These are phyloP conservation scores for Lichina pygmaea DNA, from an alignment of 495 filamentous ascomycete species.

Conservation along the genomic window DNA sequence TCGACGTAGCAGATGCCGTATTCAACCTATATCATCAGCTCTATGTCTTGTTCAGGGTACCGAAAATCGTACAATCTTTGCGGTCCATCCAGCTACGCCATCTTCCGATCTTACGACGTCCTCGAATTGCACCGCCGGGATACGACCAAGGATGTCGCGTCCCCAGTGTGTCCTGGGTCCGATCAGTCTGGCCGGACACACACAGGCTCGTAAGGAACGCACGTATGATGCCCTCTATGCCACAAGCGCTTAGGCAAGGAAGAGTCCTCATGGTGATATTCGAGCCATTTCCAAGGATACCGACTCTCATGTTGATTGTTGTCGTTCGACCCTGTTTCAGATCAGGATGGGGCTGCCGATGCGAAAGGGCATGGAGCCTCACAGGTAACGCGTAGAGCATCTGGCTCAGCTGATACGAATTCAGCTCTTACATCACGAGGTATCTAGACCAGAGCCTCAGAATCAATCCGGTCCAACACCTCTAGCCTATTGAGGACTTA, in stretches of 20 bases:
- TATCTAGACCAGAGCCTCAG: conserved; percentile 15
- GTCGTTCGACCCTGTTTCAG: conserved; percentile 16
- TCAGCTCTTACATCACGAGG: conserved; percentile 21
- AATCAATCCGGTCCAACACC: conserved; percentile 3
- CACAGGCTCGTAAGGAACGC: neutral
- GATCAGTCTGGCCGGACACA: neutral
- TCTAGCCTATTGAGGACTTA: conserved; percentile 11
- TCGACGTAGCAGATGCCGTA: conserved; percentile 48
- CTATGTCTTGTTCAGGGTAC: conserved; percentile 4
- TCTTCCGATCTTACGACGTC: conserved; percentile 28
- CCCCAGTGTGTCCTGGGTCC: conserved; percentile 12
- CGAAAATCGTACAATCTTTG: conserved; percentile 26
- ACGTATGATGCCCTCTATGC: conserved; percentile 2
- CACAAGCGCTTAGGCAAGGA: conserved; percentile 8
- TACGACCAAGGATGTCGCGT: conserved; percentile 11
- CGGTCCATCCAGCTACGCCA: conserved; percentile 26
- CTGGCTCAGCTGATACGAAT: conserved; percentile 8
- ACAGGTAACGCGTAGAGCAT: conserved; percentile 19
- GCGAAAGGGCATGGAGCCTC: conserved; percentile 1
- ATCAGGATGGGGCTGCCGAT: neutral
- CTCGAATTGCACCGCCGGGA: conserved; percentile 27
- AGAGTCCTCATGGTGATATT: conserved; percentile 16
- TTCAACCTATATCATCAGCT: conserved; percentile 14
- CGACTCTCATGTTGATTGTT: conserved; percentile 26
- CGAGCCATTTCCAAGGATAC: conserved; percentile 24